Conservation (phyloP, 2,329 filamentous ascomycete species). For the Orbilia oligospora region DNA sequence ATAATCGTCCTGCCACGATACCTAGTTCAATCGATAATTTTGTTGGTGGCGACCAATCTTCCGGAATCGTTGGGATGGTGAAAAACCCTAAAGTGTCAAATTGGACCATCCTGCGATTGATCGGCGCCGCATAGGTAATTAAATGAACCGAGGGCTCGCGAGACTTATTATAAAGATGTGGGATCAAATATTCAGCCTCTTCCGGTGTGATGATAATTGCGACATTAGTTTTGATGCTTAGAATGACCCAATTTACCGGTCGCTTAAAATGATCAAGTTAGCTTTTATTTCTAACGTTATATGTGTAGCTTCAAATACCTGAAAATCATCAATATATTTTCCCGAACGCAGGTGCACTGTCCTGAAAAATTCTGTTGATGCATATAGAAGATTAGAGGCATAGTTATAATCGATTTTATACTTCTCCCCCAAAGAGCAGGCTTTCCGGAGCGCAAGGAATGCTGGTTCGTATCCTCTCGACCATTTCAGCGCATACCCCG, state of each 20-base stretch:
- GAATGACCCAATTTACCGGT: constrained; percentile 75
- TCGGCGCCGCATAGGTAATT: constrained; percentile 74
- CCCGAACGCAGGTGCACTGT: constrained; percentile 67
- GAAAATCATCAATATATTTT: not conserved
- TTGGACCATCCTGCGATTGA: constrained; percentile 74
- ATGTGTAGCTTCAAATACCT: constrained; percentile 4
- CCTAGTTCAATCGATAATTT: constrained; percentile 75
- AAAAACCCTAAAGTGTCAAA: constrained; percentile 74
- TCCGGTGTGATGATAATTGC: constrained; percentile 75
- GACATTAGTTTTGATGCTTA: constrained; percentile 68
- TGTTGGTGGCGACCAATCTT: constrained; percentile 67
- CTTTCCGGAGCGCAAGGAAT: constrained; percentile 65
- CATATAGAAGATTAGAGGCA: constrained; percentile 66
- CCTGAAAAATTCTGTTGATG: constrained; percentile 70
- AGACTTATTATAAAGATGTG: not conserved
- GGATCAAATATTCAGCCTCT: constrained; percentile 71
- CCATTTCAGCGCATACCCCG: constrained; percentile 67
- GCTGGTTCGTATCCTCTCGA: constrained; percentile 67
- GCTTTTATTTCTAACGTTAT: constrained; percentile 68
- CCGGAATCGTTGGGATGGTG: constrained; percentile 70
- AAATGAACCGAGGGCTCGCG: constrained; percentile 67
- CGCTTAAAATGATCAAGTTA: constrained; percentile 65
- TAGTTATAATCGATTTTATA: constrained; percentile 67
- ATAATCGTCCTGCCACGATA: constrained; percentile 74
- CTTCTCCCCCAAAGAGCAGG: constrained; percentile 15